Conservation (phyloP, 164 flowering plant genomes). For the Cinnamomum micranthum region DNA sequence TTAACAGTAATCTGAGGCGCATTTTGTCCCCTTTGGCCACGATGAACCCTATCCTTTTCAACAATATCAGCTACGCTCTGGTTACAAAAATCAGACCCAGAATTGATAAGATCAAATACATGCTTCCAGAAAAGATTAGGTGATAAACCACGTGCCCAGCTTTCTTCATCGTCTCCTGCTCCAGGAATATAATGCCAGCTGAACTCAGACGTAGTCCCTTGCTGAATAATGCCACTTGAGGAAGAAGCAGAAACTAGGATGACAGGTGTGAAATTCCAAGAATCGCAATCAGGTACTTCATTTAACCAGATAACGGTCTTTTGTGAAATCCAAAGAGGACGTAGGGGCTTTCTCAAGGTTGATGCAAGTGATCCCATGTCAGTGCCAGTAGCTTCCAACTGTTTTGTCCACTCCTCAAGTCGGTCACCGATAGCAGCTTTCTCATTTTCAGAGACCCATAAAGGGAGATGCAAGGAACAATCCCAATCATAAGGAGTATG, state of each 20-base stretch:
- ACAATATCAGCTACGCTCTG: conserved; percentile 84
- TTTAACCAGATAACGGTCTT: conserved; percentile 85
- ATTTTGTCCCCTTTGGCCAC: conserved; percentile 58
- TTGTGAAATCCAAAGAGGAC: conserved; percentile 94
- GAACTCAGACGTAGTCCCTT: conserved; percentile 62
- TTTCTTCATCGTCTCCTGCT: conserved; percentile 99
- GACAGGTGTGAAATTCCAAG: conserved; percentile 93
- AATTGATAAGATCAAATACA: conserved; percentile 62
- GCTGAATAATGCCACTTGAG: conserved; percentile 41
- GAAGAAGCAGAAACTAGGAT: conserved; percentile 82
- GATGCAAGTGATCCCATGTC: conserved; percentile 68
- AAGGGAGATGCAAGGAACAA: conserved; percentile 88
- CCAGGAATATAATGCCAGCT: conserved; percentile 96
- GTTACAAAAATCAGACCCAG: conserved; percentile 75
- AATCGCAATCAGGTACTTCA: conserved; percentile 86
- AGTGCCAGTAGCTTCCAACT: conserved; percentile 75
- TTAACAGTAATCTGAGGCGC: conserved; percentile 65
- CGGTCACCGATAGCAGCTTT: conserved; percentile 58
- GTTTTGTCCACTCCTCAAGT: conserved; percentile 69
- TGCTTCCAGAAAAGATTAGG: conserved; percentile 83
- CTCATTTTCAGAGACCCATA: conserved; percentile 83
- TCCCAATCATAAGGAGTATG: conserved; percentile 54
- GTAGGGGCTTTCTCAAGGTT: conserved; percentile 67
- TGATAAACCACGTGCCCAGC: conserved; percentile 87
- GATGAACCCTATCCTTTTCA: conserved; percentile 77